phyloP scores from a whole-genome alignment of 306 rosid genomes.

The Pyrus bretschneideri region DNA sequence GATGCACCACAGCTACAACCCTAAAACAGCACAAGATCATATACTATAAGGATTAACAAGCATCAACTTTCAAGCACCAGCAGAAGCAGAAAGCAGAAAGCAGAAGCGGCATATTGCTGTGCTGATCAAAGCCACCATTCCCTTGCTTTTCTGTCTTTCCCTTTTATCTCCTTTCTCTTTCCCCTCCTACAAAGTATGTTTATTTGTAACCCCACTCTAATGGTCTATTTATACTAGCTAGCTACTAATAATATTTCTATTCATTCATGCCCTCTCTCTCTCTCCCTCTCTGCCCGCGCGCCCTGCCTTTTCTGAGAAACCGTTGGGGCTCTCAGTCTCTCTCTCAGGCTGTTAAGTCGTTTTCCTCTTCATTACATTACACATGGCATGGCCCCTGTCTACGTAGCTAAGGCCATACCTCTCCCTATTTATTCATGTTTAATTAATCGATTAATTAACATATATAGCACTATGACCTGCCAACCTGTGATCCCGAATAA shows the following conservation, averaged over 20 bases:
- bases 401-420: background rate
- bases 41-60: background rate
- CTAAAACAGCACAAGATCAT: background rate
- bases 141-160: background rate
- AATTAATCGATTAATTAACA: background rate
- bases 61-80: background rate
- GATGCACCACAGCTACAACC: background rate
- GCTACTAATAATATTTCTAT: background rate
- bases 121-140: background rate
- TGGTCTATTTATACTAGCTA: background rate
- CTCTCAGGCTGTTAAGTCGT: background rate
- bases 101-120: background rate
- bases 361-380: background rate
- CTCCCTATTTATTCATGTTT: background rate
- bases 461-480: background rate
- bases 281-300: background rate
- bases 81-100: background rate
- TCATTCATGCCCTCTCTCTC: background rate
- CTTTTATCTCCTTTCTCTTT: background rate
- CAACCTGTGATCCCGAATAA: constrained; percentile 1
- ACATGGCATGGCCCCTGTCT: background rate
- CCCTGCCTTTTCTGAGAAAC: constrained; percentile 10
- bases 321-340: constrained; percentile 6
- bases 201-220: background rate
- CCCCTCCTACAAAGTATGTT: background rate